A percentile compares a stretch with the other conserved stretches of the same genome.
Evolutionary conservation across 257 asterid genomes (phyloP).

Genomic region (Solanum habrochaites): DNA sequence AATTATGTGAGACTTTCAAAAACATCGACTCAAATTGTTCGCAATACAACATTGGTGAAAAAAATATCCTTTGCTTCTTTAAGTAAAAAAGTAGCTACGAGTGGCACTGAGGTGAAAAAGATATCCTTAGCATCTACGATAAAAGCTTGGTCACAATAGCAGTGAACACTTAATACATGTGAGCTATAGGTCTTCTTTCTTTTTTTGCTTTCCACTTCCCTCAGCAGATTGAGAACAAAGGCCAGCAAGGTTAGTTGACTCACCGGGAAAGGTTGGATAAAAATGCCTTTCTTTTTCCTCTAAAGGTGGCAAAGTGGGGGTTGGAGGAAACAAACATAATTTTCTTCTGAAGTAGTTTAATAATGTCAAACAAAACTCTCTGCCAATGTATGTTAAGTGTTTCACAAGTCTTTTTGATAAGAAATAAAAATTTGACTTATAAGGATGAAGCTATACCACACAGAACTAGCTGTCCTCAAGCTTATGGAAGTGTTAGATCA

Average conservation of each 20-base stretch:
- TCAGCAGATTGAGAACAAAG: not conserved
- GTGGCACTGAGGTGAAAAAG: not conserved
- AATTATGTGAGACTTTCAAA: not conserved
- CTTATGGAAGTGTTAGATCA: not conserved
- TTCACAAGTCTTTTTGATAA: not conserved
- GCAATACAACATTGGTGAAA: not conserved
- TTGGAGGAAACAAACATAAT: not conserved
- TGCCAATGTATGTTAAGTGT: not conserved
- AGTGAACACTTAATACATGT: not conserved
- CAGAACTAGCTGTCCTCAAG: not conserved
- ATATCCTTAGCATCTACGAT: not conserved
- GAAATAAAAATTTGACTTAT: not conserved
- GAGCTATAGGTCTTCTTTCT: not conserved
- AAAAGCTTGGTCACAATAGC: not conserved
- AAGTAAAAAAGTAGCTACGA: not conserved
- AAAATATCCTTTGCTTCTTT: not conserved
- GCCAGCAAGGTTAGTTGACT: not conserved
- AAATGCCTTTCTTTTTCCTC: not conserved
- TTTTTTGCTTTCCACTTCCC: not conserved
- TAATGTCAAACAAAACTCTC: not conserved
- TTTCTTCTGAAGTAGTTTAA: not conserved
- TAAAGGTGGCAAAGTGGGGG: not conserved
- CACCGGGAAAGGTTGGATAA: not conserved
- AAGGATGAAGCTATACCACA: not conserved
- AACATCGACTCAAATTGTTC: not conserved